Evolutionary conservation across 306 rosid genomes (phyloP), one percentile per base, ranked within the genome.

Genomic region (Ammopiptanthus mongolicus): DNA sequence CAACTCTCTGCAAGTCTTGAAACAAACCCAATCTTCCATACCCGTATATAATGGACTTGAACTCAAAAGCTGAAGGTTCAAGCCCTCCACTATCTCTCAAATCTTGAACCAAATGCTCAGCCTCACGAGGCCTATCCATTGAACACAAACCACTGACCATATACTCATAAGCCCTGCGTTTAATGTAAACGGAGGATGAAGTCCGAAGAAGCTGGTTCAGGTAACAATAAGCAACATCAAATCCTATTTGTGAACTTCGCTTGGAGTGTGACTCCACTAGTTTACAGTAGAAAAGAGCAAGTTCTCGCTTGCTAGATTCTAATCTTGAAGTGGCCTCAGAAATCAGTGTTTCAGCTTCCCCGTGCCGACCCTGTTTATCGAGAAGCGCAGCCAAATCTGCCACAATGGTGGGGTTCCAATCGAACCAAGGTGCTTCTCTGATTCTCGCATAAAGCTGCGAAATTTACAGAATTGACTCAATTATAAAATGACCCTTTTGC

Each of bases 21-120:
- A 89, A 89, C 84, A 87, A 58, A 11, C 96, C 96, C 58, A 89
- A 61, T 12, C 91, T 85, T 55, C 98, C 97, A 68, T 89, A 89
- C 5, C 84, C 83, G 15, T 89, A 84, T 62, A 88, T 13, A 53
- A 91, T 55, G 50, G 83, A 84, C 83, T 86, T 84, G 9, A 89
- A 84, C 67, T 93, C 91, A 71, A 89, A 89, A 6, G 77, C 87
- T 0, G 91, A 82, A 2, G 91, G 90, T 33, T 74, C 71, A 55
- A 88, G 34, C 23, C 93, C 89, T 52, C 91, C 88, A 36, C 46
- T 73, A 46, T 12, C 37, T 37, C 67, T 74, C 85, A 88, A 86
- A 67, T 84, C 91, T 36, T 77, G 73, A 9, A 87, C 82, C 87
- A 93, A 77, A 46, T 47, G 33, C 80, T 91, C 88, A 1, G 94